Evolutionary conservation across 192 early-diverging fungal species (phyloP).

Genomic region (Backusella sp.): DNA sequence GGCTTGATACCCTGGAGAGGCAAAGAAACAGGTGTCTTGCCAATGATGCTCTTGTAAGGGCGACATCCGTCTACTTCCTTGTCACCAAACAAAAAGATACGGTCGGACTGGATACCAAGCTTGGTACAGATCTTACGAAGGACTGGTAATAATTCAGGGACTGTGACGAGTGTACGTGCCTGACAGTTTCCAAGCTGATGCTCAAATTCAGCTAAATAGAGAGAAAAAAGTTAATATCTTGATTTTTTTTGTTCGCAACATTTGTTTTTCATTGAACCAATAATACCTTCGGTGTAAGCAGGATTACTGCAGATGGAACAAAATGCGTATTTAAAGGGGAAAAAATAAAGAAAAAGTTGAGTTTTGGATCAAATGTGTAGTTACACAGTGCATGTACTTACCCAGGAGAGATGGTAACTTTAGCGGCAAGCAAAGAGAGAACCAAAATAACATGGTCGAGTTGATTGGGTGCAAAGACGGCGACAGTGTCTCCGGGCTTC

Average conservation of each 20-base stretch:
- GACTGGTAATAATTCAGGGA: slow-evolving; percentile 28
- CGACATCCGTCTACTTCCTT: slow-evolving; percentile 20
- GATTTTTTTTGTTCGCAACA: background rate
- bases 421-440: slow-evolving; percentile 53
- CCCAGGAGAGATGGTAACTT: slow-evolving; percentile 70
- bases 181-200: slow-evolving; percentile 72
- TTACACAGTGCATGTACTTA: background rate
- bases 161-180: slow-evolving; percentile 66
- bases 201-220: slow-evolving; percentile 42
- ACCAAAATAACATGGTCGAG: slow-evolving; percentile 64
- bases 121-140: slow-evolving; percentile 14
- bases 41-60: slow-evolving; percentile 18
- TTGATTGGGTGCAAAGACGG: slow-evolving; percentile 70
- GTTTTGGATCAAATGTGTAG: background rate
- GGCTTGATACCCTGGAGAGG: slow-evolving; percentile 16
- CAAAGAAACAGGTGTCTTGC: background rate
- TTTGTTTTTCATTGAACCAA: background rate
- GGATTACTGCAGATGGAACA: slow-evolving; percentile 55
- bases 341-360: background rate
- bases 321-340: background rate
- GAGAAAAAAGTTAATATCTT: background rate
- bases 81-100: slow-evolving; percentile 33
- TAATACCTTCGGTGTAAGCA: slow-evolving; percentile 62
- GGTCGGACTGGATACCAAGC: slow-evolving; percentile 3
- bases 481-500: slow-evolving; percentile 68